These are phyloP conservation scores for Erythrobasidium yunnanense DNA, from an alignment of 768 basidiomycete genomes.

Conservation along the genomic window DNA sequence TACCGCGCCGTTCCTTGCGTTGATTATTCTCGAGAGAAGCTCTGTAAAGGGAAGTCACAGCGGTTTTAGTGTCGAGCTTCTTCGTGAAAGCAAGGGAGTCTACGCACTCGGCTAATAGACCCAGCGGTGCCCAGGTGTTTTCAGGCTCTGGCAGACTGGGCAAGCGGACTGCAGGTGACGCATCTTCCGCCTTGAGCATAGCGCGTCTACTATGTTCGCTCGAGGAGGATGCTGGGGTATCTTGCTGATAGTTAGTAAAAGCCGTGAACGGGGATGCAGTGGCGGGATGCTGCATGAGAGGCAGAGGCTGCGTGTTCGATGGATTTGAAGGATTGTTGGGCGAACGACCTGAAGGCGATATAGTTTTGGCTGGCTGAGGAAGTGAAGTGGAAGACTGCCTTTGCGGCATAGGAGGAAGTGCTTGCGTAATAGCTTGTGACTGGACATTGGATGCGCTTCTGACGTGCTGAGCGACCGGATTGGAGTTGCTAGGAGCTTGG, in stretches of 20 bases:
- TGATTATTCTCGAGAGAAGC: conserved; percentile 18
- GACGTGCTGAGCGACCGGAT: background rate
- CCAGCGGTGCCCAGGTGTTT: conserved; percentile 23
- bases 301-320: too few species aligned
- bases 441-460: background rate
- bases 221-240: background rate
- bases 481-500: background rate
- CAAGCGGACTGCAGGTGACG: conserved; percentile 13
- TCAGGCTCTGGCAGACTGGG: conserved; percentile 20
- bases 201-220: background rate
- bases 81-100: too few species aligned
- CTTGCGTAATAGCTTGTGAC: too few species aligned
- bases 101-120: conserved; percentile 20
- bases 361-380: too few species aligned
- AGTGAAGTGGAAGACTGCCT: too few species aligned
- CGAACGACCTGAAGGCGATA: background rate
- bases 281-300: background rate
- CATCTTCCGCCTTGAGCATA: background rate
- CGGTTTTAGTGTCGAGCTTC: too few species aligned
- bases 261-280: background rate
- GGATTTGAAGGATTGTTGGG: background rate
- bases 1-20: background rate
- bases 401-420: too few species aligned
- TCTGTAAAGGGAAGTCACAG: background rate
- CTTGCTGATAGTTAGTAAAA: background rate